Conservation (phyloP, 2,329 filamentous ascomycete genomes). For the Dactylonectria macrodidyma region DNA sequence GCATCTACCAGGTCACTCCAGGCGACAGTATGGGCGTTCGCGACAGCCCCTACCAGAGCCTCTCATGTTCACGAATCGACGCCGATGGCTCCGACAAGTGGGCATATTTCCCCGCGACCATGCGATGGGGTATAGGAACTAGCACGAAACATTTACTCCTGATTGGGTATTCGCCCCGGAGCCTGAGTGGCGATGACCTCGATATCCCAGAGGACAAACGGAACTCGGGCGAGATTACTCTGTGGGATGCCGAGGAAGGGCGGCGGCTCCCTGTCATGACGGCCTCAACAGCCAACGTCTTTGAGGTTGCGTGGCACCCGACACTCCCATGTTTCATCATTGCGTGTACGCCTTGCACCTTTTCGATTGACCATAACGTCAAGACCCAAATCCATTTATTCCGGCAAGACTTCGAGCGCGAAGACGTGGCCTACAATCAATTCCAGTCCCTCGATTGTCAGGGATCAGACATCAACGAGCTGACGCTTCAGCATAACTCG, state of each 20-base stretch:
- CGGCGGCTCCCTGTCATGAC: slow-evolving; percentile 64
- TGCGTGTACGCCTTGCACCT: slow-evolving; percentile 68
- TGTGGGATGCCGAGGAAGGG: slow-evolving; percentile 68
- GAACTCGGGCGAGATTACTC: slow-evolving; percentile 72
- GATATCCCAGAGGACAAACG: slow-evolving; percentile 72
- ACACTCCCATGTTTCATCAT: slow-evolving; percentile 66
- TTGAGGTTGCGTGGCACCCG: slow-evolving; percentile 77
- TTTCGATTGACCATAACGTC: slow-evolving; percentile 60
- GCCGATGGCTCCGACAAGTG: slow-evolving; percentile 62
- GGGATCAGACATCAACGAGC: slow-evolving; percentile 74
- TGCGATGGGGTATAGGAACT: slow-evolving; percentile 70
- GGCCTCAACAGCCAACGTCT: slow-evolving; percentile 71
- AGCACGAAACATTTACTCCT: slow-evolving; percentile 67
- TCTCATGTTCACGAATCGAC: slow-evolving; percentile 59
- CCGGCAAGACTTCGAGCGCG: slow-evolving; percentile 47
- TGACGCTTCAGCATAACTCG: slow-evolving; percentile 72
- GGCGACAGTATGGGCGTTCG: slow-evolving; percentile 49
- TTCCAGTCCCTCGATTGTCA: slow-evolving; percentile 71
- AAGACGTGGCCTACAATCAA: slow-evolving; percentile 55
- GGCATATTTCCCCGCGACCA: slow-evolving; percentile 75
- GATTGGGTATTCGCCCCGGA: slow-evolving; percentile 75
- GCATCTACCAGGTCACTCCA: slow-evolving; percentile 66
- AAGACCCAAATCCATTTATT: slow-evolving; percentile 73
- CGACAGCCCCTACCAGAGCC: slow-evolving; percentile 54
- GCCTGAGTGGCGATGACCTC: slow-evolving; percentile 65